Conservation (phyloP, 208 protist genomes). For the Trypanosoma avium region DNA sequence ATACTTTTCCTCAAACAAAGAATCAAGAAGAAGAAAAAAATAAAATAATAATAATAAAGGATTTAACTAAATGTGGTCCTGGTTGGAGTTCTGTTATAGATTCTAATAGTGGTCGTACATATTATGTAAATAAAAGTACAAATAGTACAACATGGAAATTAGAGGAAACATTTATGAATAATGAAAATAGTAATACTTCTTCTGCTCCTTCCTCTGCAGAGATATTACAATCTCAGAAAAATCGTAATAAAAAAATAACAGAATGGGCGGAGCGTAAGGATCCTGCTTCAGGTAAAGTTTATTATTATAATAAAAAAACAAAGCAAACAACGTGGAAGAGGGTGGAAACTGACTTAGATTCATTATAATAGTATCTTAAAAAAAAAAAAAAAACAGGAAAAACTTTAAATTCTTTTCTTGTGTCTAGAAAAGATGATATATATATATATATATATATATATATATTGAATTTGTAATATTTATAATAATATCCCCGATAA, state of each 20-base stretch:
- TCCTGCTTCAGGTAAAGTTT: conserved; percentile 25
- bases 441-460: conserved; percentile 16
- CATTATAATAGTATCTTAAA: neutral
- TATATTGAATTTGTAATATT: conserved; percentile 8
- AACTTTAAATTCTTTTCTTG: neutral
- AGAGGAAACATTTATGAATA: conserved; percentile 14
- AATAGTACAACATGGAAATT: conserved; percentile 42
- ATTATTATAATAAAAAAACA: conserved; percentile 42
- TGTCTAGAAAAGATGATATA: neutral
- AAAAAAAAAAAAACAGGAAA: neutral
- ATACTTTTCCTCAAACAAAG: neutral
- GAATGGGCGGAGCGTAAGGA: conserved; percentile 39
- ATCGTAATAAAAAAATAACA: conserved; percentile 1
- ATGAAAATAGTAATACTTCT: neutral
- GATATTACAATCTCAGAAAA: neutral
- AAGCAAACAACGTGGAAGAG: conserved; percentile 45
- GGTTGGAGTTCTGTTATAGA: conserved; percentile 36
- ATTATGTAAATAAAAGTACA: conserved; percentile 37
- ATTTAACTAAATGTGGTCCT: conserved; percentile 35
- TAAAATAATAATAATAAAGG: neutral
- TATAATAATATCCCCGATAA: no score
- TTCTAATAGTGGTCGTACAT: conserved; percentile 24
- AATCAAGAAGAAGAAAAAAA: neutral
- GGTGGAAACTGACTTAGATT: conserved; percentile 21
- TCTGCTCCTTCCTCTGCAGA: no score